phyloP scores from a whole-genome alignment of 768 basidiomycete species.

The Termitomyces sp. region DNA sequence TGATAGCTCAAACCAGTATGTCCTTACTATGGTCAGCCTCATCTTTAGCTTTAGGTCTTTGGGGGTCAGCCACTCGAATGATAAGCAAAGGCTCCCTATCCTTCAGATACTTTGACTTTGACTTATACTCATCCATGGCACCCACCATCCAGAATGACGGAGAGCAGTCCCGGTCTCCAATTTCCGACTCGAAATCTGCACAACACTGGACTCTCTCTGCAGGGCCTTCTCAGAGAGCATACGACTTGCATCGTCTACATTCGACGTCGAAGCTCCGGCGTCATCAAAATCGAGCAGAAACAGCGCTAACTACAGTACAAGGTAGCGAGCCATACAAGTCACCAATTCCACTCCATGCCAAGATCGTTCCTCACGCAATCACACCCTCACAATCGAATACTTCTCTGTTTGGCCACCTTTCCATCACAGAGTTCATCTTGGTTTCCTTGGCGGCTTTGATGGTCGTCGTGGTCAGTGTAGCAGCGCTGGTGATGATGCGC shows the following conservation, averaged over 20 bases:
- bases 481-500: conserved; percentile 7
- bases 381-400: not conserved
- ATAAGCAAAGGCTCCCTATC: not conserved
- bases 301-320: not conserved
- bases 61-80: conserved; percentile 2
- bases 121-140: not conserved
- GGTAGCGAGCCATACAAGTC: conserved; percentile 8
- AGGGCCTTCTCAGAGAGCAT: not conserved
- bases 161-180: not conserved
- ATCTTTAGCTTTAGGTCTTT: not conserved
- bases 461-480: not conserved
- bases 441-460: conserved; percentile 8
- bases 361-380: conserved; percentile 8
- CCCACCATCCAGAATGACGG: conserved; percentile 2
- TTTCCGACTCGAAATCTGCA: not conserved
- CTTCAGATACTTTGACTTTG: not conserved
- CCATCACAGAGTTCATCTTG: conserved; percentile 8
- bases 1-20: not conserved
- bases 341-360: conserved; percentile 15
- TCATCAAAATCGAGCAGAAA: conserved; percentile 5
- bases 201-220: not conserved
- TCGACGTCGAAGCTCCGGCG: not conserved
- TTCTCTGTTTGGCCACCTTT: conserved; percentile 1
- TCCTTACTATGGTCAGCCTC: not conserved
- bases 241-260: not conserved